Conservation (phyloP, 768 basidiomycete genomes). For the Boletus eberwhitei region DNA sequence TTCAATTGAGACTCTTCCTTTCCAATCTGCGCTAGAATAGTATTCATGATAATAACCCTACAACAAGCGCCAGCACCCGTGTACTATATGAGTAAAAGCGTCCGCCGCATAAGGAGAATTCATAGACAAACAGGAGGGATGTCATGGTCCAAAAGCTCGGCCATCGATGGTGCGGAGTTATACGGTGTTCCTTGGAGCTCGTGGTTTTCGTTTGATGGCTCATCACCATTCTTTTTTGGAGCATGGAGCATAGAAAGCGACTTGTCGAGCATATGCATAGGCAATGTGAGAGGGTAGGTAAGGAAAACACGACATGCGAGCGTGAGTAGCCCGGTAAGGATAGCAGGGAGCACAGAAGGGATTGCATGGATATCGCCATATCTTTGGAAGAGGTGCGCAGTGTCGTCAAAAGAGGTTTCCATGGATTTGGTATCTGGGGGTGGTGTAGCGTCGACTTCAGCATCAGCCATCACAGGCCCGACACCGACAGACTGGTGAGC, state of each 20-base stretch:
- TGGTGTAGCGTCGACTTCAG: conserved; percentile 34
- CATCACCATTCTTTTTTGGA: conserved; percentile 27
- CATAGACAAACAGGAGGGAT: conserved; percentile 49
- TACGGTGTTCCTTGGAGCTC: conserved; percentile 26
- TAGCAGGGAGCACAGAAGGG: conserved; percentile 27
- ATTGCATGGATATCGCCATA: conserved; percentile 31
- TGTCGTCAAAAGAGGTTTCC: conserved; percentile 24
- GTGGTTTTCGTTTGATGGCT: conserved; percentile 27
- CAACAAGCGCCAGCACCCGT: conserved; percentile 45
- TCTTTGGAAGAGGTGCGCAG: conserved; percentile 19
- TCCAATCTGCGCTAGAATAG: conserved; percentile 34
- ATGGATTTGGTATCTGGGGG: conserved; percentile 17
- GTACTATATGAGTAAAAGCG: conserved; percentile 42
- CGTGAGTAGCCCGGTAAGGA: conserved; percentile 39
- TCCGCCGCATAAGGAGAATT: conserved; percentile 36
- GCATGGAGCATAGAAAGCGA: conserved; percentile 34
- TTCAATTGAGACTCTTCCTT: conserved; percentile 29
- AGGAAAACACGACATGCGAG: conserved; percentile 48
- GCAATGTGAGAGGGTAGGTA: conserved; percentile 48
- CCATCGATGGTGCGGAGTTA: conserved; percentile 27
- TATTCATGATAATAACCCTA: conserved; percentile 42
- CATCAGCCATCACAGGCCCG: conserved; percentile 24
- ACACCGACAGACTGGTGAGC: conserved; percentile 34
- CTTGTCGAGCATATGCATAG: conserved; percentile 39
- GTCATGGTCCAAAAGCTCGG: conserved; percentile 30